A percentile compares a stretch with the other conserved stretches of the same genome.
These are phyloP conservation scores for Austroboletus niveus DNA, from an alignment of 1,284 basidiomycete genomes.

Conservation along the genomic window DNA sequence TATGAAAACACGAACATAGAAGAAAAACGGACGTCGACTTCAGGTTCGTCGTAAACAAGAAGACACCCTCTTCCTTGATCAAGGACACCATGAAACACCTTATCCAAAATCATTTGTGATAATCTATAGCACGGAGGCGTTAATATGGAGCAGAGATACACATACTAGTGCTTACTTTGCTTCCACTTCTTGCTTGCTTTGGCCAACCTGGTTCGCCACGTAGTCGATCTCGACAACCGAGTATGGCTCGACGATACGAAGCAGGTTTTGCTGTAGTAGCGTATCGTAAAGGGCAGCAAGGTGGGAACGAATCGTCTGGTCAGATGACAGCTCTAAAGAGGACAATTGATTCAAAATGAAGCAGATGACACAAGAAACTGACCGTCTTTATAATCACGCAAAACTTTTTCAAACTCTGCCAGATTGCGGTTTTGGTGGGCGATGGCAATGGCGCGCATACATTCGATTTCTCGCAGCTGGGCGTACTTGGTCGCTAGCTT, in stretches of 20 bases:
- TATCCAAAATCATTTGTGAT: conserved; percentile 98
- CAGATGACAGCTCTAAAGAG: conserved; percentile 82
- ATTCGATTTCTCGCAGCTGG: conserved; percentile 81
- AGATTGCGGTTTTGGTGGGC: conserved; percentile 93
- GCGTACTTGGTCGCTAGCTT: conserved; percentile 90
- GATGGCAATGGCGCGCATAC: conserved; percentile 91
- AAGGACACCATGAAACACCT: conserved; percentile 90
- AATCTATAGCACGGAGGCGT: conserved; percentile 48
- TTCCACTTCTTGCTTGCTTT: conserved; percentile 91
- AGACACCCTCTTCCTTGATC: conserved; percentile 95
- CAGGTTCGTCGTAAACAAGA: conserved; percentile 83
- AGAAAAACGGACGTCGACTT: conserved; percentile 67
- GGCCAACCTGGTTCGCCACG: conserved; percentile 87
- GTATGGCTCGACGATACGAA: conserved; percentile 95
- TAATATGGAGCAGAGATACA: neutral
- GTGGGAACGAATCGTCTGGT: conserved; percentile 92
- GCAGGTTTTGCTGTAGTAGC: conserved; percentile 90
- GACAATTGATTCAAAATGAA: neutral
- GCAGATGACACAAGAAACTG: conserved; percentile 16
- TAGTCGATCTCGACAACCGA: conserved; percentile 89
- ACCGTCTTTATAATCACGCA: conserved; percentile 89
- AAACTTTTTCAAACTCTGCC: conserved; percentile 84
- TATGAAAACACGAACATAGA: neutral
- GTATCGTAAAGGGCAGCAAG: conserved; percentile 93
- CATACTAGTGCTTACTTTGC: conserved; percentile 65